Evolutionary conservation across 2,329 filamentous ascomycete species (phyloP).

Genomic region (Plectosphaerella cucumerina): DNA sequence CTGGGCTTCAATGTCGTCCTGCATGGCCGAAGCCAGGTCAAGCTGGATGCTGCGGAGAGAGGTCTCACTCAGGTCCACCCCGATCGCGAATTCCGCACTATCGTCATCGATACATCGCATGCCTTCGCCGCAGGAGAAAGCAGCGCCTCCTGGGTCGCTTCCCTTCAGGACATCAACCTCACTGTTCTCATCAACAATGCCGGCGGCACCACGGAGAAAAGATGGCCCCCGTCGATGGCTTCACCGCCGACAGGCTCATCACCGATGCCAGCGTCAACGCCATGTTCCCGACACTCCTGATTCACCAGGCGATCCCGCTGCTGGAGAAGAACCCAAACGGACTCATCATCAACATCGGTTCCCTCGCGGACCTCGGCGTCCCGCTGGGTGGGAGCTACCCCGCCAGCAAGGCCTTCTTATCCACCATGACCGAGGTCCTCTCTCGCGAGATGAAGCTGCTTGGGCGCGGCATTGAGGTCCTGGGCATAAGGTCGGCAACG

Average conservation of each 20-base stretch:
- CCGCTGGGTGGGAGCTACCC: constrained; percentile 8
- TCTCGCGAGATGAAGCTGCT: constrained; percentile 4
- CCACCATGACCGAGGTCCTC: constrained; percentile 4
- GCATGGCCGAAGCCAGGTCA: constrained; percentile 49
- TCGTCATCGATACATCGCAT: constrained; percentile 34
- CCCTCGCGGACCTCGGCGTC: constrained; percentile 6
- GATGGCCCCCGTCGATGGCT: neutral
- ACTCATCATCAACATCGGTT: constrained; percentile 10
- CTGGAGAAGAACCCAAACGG: neutral
- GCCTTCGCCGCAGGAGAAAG: constrained; percentile 18
- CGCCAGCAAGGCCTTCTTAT: constrained; percentile 8
- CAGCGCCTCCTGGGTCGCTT: constrained; percentile 4
- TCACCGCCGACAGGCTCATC: neutral
- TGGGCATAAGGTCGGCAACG: constrained; percentile 5
- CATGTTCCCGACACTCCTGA: constrained; percentile 9
- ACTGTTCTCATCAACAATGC: constrained; percentile 17
- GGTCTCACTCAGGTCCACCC: constrained; percentile 37
- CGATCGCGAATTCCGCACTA: constrained; percentile 26
- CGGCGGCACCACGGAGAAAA: constrained; percentile 8
- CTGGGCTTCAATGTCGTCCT: constrained; percentile 53
- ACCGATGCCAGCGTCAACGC: constrained; percentile 5
- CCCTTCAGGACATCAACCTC: constrained; percentile 12
- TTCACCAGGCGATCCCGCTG: neutral
- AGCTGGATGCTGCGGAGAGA: constrained; percentile 36
- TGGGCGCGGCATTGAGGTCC: constrained; percentile 8